A percentile compares a stretch with the other conserved stretches of the same genome.
Evolutionary conservation across 345 rosid species (phyloP).

Genomic region (Clarkia xantiana): DNA sequence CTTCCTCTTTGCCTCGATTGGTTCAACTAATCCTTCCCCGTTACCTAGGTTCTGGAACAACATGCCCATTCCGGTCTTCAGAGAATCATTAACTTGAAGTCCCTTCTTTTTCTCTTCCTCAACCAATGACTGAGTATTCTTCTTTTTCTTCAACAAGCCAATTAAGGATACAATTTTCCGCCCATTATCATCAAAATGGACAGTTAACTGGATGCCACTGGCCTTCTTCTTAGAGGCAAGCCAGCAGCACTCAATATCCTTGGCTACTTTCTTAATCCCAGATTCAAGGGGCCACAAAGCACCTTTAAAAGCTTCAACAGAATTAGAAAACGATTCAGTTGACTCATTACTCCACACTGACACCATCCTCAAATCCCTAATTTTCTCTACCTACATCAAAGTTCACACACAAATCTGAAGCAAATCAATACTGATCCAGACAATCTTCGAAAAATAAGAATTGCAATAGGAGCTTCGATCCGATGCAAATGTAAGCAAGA

Average conservation of each 20-base stretch:
- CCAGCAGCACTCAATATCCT: conserved; percentile 56
- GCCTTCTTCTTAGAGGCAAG: conserved; percentile 20
- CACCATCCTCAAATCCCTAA: too few species aligned
- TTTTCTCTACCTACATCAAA: too few species aligned
- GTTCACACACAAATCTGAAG: too few species aligned
- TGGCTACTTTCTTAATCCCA: conserved; percentile 51
- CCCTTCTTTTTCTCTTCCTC: conserved; percentile 48
- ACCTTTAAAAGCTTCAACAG: conserved; percentile 60
- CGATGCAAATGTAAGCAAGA: too few species aligned
- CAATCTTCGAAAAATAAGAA: too few species aligned
- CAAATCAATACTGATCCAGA: too few species aligned
- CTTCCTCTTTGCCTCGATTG: conserved; percentile 19
- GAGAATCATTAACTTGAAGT: conserved; percentile 40
- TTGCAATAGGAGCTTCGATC: too few species aligned
- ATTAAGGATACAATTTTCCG: conserved; percentile 17
- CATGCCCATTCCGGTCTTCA: conserved; percentile 32
- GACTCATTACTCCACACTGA: too few species aligned
- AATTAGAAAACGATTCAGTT: conserved; percentile 14
- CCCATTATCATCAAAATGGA: conserved; percentile 19
- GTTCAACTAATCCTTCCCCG: conserved; percentile 21
- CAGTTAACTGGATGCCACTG: conserved; percentile 13
- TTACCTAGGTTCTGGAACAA: conserved; percentile 31
- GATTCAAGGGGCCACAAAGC: conserved; percentile 48
- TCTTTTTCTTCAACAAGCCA: conserved; percentile 8
- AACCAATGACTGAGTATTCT: conserved; percentile 15